phyloP scores from a whole-genome alignment of 352 stramenopile species.

The Albugo candida region DNA sequence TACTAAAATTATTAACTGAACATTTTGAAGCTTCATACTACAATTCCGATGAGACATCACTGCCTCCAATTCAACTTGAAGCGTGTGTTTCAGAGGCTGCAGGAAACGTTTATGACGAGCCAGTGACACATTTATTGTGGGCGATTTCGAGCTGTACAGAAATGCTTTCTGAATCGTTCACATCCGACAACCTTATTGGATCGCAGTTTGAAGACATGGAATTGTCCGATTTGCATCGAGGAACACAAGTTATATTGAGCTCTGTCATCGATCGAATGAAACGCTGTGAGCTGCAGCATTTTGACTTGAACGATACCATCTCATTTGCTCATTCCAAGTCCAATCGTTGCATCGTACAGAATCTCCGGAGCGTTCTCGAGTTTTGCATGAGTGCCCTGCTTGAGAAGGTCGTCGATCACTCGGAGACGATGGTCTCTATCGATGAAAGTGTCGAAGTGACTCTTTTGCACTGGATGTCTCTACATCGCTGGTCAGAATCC shows the following conservation, averaged over 20 bases:
- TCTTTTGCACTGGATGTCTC: no score
- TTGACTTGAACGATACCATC: conserved; percentile 26
- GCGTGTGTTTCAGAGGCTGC: conserved; percentile 8
- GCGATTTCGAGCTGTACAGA: conserved; percentile 14
- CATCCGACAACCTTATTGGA: conserved; percentile 18
- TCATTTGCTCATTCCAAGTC: conserved; percentile 14
- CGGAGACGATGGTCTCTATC: no score
- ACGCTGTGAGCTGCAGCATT: conserved; percentile 20
- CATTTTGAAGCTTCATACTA: conserved; percentile 21
- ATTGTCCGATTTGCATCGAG: conserved; percentile 5
- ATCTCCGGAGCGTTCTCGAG: conserved; percentile 15
- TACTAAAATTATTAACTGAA: conserved; percentile 26
- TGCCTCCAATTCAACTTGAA: conserved; percentile 30
- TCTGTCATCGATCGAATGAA: conserved; percentile 26
- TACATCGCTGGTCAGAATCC: no score
- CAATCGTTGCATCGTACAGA: conserved; percentile 13
- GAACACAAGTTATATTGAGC: conserved; percentile 11
- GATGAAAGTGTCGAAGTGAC: no score
- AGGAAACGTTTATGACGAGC: conserved; percentile 20
- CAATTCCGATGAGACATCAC: conserved; percentile 21
- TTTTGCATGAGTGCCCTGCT: conserved; percentile 17
- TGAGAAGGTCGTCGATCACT: no score
- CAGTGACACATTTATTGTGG: conserved; percentile 20
- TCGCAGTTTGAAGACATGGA: conserved; percentile 15
- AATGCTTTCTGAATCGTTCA: conserved; percentile 10